phyloP scores from a whole-genome alignment of 1,139 yeast species.

The Saccharomycopsis phalli region DNA sequence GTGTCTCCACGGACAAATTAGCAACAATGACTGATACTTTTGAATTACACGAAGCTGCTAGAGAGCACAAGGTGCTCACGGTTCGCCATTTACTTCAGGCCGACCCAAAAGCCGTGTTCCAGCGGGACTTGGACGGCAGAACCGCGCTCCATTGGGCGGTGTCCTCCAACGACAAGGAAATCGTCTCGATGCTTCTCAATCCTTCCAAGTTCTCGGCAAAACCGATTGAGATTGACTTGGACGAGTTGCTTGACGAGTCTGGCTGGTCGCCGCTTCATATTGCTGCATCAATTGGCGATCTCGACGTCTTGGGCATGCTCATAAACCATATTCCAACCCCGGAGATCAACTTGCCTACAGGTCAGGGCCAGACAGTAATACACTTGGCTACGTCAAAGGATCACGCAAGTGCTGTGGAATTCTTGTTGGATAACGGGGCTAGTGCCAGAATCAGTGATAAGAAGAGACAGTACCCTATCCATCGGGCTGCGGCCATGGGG shows the following conservation, averaged over 20 bases:
- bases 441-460: conserved; percentile 60
- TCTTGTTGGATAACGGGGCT: conserved; percentile 47
- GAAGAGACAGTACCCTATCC: conserved; percentile 58
- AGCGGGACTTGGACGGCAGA: conserved; percentile 64
- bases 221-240: conserved; percentile 43
- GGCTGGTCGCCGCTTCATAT: conserved; percentile 91
- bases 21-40: too few species aligned
- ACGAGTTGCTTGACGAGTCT: conserved; percentile 58
- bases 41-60: conserved; percentile 49
- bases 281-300: conserved; percentile 65
- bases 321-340: conserved; percentile 36
- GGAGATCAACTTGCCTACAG: conserved; percentile 45
- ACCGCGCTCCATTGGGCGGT: conserved; percentile 90
- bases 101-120: conserved; percentile 38
- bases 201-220: conserved; percentile 24
- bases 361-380: conserved; percentile 63
- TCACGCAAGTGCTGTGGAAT: conserved; percentile 43
- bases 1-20: too few species aligned
- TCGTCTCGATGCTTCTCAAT: conserved; percentile 43
- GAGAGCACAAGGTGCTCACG: conserved; percentile 42
- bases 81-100: conserved; percentile 41
- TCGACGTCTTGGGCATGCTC: conserved; percentile 39
- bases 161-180: conserved; percentile 47
- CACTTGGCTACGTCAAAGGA: conserved; percentile 72
- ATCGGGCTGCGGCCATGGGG: conserved; percentile 81